Evolutionary conservation across 129 eudicot genomes (phyloP).

Genomic region (Ambrosia trifida): DNA sequence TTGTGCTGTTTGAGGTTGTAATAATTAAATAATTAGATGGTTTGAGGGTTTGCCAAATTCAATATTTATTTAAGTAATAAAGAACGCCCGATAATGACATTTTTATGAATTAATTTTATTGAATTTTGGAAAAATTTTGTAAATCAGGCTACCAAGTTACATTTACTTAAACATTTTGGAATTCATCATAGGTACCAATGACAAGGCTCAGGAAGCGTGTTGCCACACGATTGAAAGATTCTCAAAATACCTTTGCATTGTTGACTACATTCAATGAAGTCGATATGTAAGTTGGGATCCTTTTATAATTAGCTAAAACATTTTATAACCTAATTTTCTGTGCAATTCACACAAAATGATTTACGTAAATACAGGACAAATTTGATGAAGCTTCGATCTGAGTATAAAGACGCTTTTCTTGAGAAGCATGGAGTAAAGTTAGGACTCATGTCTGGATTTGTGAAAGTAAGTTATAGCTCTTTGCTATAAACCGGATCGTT

Average conservation of each 20-base stretch:
- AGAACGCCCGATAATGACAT: not conserved
- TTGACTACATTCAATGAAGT: conserved; percentile 66
- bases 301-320: not conserved
- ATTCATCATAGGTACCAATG: conserved; percentile 58
- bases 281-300: conserved; percentile 52
- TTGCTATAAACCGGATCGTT: not conserved
- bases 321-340: not conserved
- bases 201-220: conserved; percentile 70
- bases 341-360: not conserved
- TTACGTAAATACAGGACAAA: conserved; percentile 44
- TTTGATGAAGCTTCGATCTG: conserved; percentile 67
- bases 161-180: not conserved
- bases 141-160: not conserved
- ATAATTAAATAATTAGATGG: conserved; percentile 7
- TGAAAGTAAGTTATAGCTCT: conserved; percentile 44
- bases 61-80: not conserved
- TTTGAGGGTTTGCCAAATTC: not conserved
- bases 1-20: conserved; percentile 1
- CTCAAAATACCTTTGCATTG: conserved; percentile 73
- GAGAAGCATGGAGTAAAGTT: conserved; percentile 75
- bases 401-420: conserved; percentile 61
- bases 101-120: not conserved
- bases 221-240: conserved; percentile 66
- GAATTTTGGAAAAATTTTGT: not conserved
- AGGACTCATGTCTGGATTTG: conserved; percentile 73